Evolutionary conservation across 768 basidiomycete species (phyloP), one percentile per base, ranked within the genome.

Genomic region (Psilocybe cubensis): DNA sequence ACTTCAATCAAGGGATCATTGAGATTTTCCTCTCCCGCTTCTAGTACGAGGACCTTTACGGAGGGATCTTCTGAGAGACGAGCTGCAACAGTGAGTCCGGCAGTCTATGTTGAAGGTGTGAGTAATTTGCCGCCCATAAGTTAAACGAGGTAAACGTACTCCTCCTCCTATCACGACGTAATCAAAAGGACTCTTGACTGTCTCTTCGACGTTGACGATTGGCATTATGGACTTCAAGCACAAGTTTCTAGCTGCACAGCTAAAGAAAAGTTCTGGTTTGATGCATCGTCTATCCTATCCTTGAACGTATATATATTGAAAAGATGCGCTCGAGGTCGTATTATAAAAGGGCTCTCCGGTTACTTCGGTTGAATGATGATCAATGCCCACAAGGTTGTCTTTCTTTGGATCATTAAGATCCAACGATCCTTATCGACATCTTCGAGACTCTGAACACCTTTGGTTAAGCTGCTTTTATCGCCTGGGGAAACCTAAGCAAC

Each of bases 1-100:
- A 74, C 56, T 57, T 70, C 60, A 40, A 76, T 73, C 21, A 68
- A 62, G 1, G 74, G 71, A 56, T 78, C 76, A 31, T 68, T 66
- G 1, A 73, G 56, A 25, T 74, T 71, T 24, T 66, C 54, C 63
- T 62, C 57, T 8, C 76, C 76, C 11, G 73, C 72, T 60, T 77
- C 76, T 8, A 58, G 27, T 1, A 53, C 52, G 25, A 58, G 45
- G 8, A 58, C 57, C 10, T 25, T 47, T 2, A 58, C 21, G 21
- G 57, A 42, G 33, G 58, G 58, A 28, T 59, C 58, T 31, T 59
- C 58, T 38, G 58, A 49, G 1, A 59, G 31, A 8, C 56, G 56
- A 38, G 43, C 49, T 3, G 49, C 49, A 20, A 41, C 23, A 10
- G 42, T 35, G 10, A 57, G 33, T 35, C 56, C 56, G 5, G 49